These are phyloP conservation scores for Citeromyces hawaiiensis DNA, from an alignment of 1,139 yeast species.

Conservation along the genomic window DNA sequence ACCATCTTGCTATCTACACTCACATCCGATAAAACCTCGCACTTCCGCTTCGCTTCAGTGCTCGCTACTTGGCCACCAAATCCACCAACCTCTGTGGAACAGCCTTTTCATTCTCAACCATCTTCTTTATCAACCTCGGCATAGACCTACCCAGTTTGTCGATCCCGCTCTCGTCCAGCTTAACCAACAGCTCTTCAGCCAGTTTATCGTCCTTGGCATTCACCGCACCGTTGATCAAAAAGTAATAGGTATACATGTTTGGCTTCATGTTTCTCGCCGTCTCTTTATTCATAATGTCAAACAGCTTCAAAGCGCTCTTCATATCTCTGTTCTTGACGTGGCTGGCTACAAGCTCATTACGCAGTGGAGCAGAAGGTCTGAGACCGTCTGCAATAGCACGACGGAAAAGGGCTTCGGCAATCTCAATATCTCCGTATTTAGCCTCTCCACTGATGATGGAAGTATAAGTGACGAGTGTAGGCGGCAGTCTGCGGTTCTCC, in stretches of 20 bases:
- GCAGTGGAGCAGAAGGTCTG: slow-evolving; percentile 28
- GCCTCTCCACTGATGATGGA: slow-evolving; percentile 49
- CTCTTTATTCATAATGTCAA: slow-evolving; percentile 8
- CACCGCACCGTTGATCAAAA: slow-evolving; percentile 30
- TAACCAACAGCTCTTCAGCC: slow-evolving; percentile 10
- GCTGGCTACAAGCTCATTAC: slow-evolving; percentile 49
- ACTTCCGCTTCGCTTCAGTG: too few relatives aligned
- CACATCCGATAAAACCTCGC: too few relatives aligned
- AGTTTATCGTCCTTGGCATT: slow-evolving; percentile 8
- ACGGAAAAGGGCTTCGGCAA: slow-evolving; percentile 36
- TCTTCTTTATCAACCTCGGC: slow-evolving; percentile 19
- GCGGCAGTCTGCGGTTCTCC: slow-evolving; percentile 20
- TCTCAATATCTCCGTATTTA: slow-evolving; percentile 28
- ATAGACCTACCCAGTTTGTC: slow-evolving; percentile 22
- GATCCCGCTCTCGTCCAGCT: slow-evolving; percentile 10
- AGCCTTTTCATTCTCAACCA: slow-evolving; percentile 6
- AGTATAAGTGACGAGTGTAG: slow-evolving; percentile 30
- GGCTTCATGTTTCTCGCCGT: slow-evolving; percentile 18
- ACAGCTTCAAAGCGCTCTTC: slow-evolving; percentile 25
- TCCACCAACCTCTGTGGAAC: slow-evolving; percentile 1
- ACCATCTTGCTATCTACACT: too few relatives aligned
- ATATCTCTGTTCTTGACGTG: slow-evolving; percentile 23
- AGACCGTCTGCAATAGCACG: slow-evolving; percentile 25
- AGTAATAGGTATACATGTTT: slow-evolving; percentile 46
- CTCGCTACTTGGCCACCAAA: neutral